Percentiles rank a stretch among this genome's conserved stretches.
Evolutionary conservation across 1,139 yeast species (phyloP).

Genomic region (Geotrichum macrosporum): DNA sequence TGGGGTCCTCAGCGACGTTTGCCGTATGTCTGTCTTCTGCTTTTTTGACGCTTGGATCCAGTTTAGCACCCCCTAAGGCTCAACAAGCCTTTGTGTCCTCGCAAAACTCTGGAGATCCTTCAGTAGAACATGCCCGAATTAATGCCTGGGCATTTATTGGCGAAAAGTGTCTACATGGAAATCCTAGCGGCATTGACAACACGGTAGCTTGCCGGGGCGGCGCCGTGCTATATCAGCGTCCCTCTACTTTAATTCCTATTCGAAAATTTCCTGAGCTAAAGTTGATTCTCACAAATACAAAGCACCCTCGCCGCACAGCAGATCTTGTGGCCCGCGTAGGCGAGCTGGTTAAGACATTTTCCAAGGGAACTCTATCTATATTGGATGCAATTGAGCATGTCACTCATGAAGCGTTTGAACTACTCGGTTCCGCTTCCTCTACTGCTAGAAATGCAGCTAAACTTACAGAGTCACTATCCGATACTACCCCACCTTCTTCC

Average conservation of each 20-base stretch:
- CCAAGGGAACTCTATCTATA: conserved; percentile 54
- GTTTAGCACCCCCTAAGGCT: conserved; percentile 21
- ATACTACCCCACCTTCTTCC: neutral
- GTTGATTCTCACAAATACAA: conserved; percentile 76
- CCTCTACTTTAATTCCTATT: conserved; percentile 57
- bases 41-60: conserved; percentile 54
- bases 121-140: conserved; percentile 54
- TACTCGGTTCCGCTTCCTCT: conserved; percentile 26
- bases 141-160: conserved; percentile 90
- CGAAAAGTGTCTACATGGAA: conserved; percentile 93
- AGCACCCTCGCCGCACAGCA: conserved; percentile 82
- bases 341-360: conserved; percentile 48
- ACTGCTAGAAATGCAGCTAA: neutral
- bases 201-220: conserved; percentile 97
- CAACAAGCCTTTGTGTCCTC: conserved; percentile 21
- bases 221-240: conserved; percentile 81
- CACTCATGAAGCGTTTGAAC: conserved; percentile 62
- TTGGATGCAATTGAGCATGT: conserved; percentile 47
- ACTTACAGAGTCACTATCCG: conserved; percentile 22
- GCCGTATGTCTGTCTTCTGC: conserved; percentile 83
- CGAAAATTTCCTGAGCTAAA: conserved; percentile 71
- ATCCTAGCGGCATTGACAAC: conserved; percentile 95
- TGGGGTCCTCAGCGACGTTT: conserved; percentile 91
- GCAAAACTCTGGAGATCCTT: conserved; percentile 8
- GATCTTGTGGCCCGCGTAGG: conserved; percentile 76